These are phyloP conservation scores for Cyberlindnera mycetangii DNA, from an alignment of 805 yeast genomes.

Conservation along the genomic window DNA sequence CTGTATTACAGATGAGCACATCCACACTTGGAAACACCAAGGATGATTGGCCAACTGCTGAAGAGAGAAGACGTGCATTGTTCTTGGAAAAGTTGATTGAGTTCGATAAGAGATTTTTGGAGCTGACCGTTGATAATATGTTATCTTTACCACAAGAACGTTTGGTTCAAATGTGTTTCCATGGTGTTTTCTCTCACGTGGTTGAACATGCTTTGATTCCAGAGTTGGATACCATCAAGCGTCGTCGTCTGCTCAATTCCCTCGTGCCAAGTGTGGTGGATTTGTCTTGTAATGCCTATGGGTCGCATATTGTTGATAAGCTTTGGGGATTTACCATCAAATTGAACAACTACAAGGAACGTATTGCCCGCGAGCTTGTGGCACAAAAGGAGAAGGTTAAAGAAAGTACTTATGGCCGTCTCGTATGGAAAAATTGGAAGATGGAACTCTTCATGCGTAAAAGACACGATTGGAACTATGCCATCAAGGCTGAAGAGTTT, in stretches of 20 bases:
- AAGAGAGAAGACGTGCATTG: constrained; percentile 76
- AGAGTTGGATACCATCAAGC: constrained; percentile 46
- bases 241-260: constrained; percentile 68
- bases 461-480: constrained; percentile 77
- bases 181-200: constrained; percentile 89
- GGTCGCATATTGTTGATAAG: constrained; percentile 86
- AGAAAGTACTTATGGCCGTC: constrained; percentile 81
- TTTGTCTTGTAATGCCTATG: constrained; percentile 81
- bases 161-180: constrained; percentile 71
- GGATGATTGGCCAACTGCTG: constrained; percentile 91
- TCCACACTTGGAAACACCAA: constrained; percentile 80
- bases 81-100: constrained; percentile 71
- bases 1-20: constrained; percentile 56
- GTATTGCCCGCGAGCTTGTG: constrained; percentile 67
- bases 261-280: constrained; percentile 54
- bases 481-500: constrained; percentile 51
- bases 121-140: constrained; percentile 56
- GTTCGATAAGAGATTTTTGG: constrained; percentile 59
- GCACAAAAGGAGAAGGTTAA: constrained; percentile 66
- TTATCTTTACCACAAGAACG: constrained; percentile 58
- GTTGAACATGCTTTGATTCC: constrained; percentile 64
- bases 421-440: constrained; percentile 94
- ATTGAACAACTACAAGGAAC: constrained; percentile 80
- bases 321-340: constrained; percentile 77
- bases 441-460: constrained; percentile 76